Base-by-base conservation (phyloP, 352 stramenopile species). In the Globisporangium uncinulatum region DNA sequence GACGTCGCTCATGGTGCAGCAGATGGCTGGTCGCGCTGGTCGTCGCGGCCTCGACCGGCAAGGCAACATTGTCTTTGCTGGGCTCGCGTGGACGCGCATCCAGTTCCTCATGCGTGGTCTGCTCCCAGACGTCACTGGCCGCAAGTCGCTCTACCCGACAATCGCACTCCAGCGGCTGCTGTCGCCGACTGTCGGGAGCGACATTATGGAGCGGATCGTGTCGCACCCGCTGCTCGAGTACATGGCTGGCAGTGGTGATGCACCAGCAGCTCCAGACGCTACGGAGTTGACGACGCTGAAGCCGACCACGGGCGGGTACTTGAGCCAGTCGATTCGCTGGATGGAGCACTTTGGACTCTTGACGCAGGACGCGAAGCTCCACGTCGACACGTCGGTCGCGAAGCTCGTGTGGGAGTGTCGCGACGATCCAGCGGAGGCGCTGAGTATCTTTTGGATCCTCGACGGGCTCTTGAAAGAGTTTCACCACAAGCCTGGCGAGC, bases 1-100 rank as follows among this genome's bases (percentile, higher is more conserved):
- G 59, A 99, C 95, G 1, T 97, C 96, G 53, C 75, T 99, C 10
- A 98, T 99, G 87, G 96, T 98, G 15, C 96, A 99, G 74, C 97
- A 99, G 76, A 99, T 99, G 96, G 94, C 97, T 76, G 97, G 97
- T 70, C 93, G 97, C 73, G 96, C 97, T 34, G 97, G 97, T 63
- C 94, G 97, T 67, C 92, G 97, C 87, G 97, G 97, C 66, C 87
- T 99, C 55, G 97, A 99, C 72, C 87, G 96, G 34, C 95, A 99
- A 73, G 96, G 96, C 67, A 98, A 98, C 73, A 80, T 99, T 46
- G 79, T 99, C 46, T 99, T 98, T 67, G 87, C 96, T 34, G 95
- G 95, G 57, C 86, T 98, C 59, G 87, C 94, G 48, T 98, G 92
- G 89, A 76, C 83, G 31, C 94, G 96, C 61, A 98, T 99, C 66